phyloP scores from a whole-genome alignment of 495 filamentous ascomycete genomes.

The Margaritispora aquatica region DNA sequence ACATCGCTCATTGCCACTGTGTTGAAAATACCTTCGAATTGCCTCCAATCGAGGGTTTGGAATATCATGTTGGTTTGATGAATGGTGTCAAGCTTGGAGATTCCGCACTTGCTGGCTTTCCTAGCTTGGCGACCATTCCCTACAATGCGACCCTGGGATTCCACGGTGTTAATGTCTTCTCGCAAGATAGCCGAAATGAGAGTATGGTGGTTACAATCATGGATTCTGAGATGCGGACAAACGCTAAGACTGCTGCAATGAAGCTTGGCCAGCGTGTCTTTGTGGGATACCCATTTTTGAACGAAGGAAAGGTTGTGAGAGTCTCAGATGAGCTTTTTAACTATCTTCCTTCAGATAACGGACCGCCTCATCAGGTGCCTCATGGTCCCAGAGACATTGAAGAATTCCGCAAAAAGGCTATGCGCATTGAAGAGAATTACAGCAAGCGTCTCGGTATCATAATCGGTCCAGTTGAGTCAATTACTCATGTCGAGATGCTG shows the following conservation, averaged over 20 bases:
- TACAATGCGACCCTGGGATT: conserved; percentile 75
- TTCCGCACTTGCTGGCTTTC: conserved; percentile 85
- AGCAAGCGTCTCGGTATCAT: conserved; percentile 85
- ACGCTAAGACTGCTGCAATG: conserved; percentile 61
- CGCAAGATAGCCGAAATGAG: conserved; percentile 92
- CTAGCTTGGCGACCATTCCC: conserved; percentile 75
- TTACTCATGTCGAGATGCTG: conserved; percentile 87
- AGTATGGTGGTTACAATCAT: conserved; percentile 87
- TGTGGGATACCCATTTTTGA: conserved; percentile 92
- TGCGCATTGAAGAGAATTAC: conserved; percentile 76
- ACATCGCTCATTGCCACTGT: conserved; percentile 80
- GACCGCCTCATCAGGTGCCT: conserved; percentile 44
- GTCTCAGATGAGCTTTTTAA: conserved; percentile 94
- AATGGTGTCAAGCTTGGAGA: conserved; percentile 80
- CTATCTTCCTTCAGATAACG: conserved; percentile 64
- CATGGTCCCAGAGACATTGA: conserved; percentile 76
- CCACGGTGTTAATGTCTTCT: conserved; percentile 94
- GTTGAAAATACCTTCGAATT: conserved; percentile 94
- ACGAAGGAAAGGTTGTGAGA: conserved; percentile 81
- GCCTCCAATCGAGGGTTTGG: conserved; percentile 83
- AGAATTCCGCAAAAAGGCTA: conserved; percentile 76
- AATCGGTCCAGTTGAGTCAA: conserved; percentile 78
- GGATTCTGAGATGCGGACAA: conserved; percentile 65
- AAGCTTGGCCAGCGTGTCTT: conserved; percentile 82
- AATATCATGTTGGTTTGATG: conserved; percentile 78